A percentile compares a stretch with the other conserved stretches of the same genome.
Conservation (phyloP, 2,329 filamentous ascomycete genomes). For the Onygenales sp. region DNA sequence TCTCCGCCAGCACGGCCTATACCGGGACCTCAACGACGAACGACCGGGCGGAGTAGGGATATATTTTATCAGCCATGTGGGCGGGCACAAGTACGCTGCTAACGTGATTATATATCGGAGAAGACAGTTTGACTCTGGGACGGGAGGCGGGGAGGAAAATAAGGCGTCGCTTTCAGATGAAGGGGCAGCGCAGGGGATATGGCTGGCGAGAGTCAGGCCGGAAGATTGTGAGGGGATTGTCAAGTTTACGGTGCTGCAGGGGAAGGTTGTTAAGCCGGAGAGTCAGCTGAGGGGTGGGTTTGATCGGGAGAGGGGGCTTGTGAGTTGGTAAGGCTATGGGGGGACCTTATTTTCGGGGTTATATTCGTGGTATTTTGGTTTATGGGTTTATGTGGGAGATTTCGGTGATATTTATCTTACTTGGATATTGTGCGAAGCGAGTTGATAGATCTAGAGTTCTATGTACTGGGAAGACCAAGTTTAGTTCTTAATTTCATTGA, state of each 20-base stretch:
- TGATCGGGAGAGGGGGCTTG: conserved; percentile 66
- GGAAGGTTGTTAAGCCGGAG: conserved; percentile 86
- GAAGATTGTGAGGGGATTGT: conserved; percentile 92
- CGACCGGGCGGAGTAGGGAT: conserved; percentile 86
- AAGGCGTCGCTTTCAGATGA: conserved; percentile 26
- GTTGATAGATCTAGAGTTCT: too few species aligned
- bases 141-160: conserved; percentile 15
- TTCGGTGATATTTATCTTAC: not conserved
- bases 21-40: conserved; percentile 79
- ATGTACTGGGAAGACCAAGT: too few species aligned
- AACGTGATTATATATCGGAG: conserved; percentile 88
- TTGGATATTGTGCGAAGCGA: too few species aligned
- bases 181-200: conserved; percentile 80
- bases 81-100: conserved; percentile 91
- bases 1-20: conserved; percentile 72
- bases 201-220: conserved; percentile 74
- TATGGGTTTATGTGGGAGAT: not conserved
- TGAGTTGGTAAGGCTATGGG: conserved; percentile 62
- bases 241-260: conserved; percentile 78
- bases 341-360: not conserved
- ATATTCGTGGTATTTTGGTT: not conserved
- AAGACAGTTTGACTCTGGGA: conserved; percentile 23
- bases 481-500: too few species aligned
- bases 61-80: conserved; percentile 93
- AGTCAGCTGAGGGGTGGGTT: conserved; percentile 82